Evolutionary conservation across 2,329 filamentous ascomycete genomes (phyloP).

Genomic region (Aphanoascus verrucosus): DNA sequence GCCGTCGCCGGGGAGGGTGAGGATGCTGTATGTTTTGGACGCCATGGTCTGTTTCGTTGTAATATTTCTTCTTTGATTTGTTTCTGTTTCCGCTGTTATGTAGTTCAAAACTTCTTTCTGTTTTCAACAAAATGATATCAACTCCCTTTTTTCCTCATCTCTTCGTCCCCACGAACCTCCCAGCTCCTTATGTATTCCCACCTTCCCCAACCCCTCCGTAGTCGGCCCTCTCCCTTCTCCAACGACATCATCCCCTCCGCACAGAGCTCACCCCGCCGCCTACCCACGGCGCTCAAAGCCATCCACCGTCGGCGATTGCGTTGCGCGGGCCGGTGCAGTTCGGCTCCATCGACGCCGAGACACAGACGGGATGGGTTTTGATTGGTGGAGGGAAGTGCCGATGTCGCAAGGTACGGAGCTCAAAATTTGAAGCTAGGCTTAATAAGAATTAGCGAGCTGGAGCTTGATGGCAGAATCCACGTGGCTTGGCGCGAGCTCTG

Average conservation of each 20-base stretch:
- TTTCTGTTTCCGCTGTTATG: neutral
- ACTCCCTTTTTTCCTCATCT: too few relatives aligned
- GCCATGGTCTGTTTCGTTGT: conserved; percentile 14
- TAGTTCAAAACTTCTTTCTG: neutral
- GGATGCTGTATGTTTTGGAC: conserved; percentile 51
- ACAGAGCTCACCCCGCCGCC: conserved; percentile 1
- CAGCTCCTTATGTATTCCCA: neutral
- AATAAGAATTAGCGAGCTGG: neutral
- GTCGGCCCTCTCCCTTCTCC: neutral
- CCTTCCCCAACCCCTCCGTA: neutral
- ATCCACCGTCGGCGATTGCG: conserved; percentile 3
- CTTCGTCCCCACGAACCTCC: too few relatives aligned
- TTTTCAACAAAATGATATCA: neutral
- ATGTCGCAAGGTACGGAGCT: neutral
- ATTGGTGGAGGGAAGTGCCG: neutral
- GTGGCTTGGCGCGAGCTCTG: too few relatives aligned
- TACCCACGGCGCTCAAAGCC: neutral
- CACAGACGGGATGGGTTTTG: neutral
- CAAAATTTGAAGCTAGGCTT: neutral
- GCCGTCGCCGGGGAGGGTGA: conserved; percentile 67
- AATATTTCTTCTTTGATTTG: neutral
- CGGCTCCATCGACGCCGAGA: neutral
- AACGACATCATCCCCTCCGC: neutral
- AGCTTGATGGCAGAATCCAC: neutral
- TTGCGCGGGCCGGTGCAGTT: neutral